Evolutionary conservation across 2,329 filamentous ascomycete genomes (phyloP).

Genomic region (Calonectria leucothoes): DNA sequence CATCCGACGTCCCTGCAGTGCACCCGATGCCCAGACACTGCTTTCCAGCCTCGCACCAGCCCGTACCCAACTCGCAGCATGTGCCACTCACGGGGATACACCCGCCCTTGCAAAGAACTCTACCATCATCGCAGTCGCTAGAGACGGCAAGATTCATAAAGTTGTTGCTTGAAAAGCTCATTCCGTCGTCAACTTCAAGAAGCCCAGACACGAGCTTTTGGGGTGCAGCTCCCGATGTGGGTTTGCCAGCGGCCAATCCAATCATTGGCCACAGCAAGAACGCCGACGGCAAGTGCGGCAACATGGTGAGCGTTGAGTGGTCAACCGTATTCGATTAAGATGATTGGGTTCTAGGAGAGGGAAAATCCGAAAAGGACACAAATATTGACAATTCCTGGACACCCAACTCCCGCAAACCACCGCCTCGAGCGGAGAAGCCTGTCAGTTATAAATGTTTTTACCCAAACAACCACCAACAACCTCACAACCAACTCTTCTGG

Average conservation of each 20-base stretch:
- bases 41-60: not conserved
- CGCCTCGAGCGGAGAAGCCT: not conserved
- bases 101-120: not conserved
- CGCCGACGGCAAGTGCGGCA: not conserved
- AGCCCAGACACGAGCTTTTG: not conserved
- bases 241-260: not conserved
- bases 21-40: not conserved
- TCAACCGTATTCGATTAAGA: not conserved
- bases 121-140: not conserved
- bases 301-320: not conserved
- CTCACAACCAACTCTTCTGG: not conserved
- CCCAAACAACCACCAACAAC: rapidly evolving
- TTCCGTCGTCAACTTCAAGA: not conserved
- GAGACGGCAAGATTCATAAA: not conserved
- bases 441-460: not conserved
- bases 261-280: not conserved
- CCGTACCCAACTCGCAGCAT: not conserved
- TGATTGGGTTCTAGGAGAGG: not conserved
- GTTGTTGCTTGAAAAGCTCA: not conserved
- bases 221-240: not conserved
- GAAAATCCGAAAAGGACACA: not conserved
- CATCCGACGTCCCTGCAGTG: too few species aligned
- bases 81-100: not conserved
- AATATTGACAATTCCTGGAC: not conserved
- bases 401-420: not conserved